Evolutionary conservation across 352 stramenopile genomes (phyloP), one percentile per base, ranked within the genome.

Genomic region (Globisporangium spiculum): DNA sequence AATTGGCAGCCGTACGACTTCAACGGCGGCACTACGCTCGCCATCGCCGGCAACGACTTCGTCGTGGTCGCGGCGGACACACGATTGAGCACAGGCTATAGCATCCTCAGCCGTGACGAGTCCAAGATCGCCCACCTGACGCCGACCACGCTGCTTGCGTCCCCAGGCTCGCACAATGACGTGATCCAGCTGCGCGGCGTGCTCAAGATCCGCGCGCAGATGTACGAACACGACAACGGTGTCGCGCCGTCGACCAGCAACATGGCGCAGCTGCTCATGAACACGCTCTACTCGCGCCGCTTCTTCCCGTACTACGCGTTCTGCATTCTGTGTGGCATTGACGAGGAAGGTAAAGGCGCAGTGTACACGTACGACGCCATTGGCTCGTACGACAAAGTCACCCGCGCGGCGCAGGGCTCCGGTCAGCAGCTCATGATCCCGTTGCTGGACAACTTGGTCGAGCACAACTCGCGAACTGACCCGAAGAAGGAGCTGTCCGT

Each of bases 301-400:
- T 99, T 99, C 79, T 99, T 99, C 83, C 98, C 98, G 32, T 99
- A 99, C 83, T 99, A 99, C 77, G 91, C 96, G 36, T 99, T 99
- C 78, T 99, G 98, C 75, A 95, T 99, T 65, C 80, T 99, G 20
- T 96, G 89, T 30, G 97, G 98, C 24, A 90, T 99, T 48, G 97
- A 99, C 78, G 88, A 94, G 58, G 83, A 99, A 57, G 97, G 97
- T 48, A 98, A 98, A 70, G 97, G 97, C 20, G 93, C 83, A 18
- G 92, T 99, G 38, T 99, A 99, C 83, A 98, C 94, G 65, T 99
- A 99, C 86, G 97, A 99, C 85, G 97, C 97, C 61, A 97, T 99
- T 73, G 97, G 97, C 48, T 98, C 86, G 55, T 81, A 93, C 76
- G 85, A 95, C 72, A 75, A 79, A 55, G 86, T 92, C 50, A 86